These are phyloP conservation scores for Holtermannia corniformis DNA, from an alignment of 768 basidiomycete species.

Conservation along the genomic window DNA sequence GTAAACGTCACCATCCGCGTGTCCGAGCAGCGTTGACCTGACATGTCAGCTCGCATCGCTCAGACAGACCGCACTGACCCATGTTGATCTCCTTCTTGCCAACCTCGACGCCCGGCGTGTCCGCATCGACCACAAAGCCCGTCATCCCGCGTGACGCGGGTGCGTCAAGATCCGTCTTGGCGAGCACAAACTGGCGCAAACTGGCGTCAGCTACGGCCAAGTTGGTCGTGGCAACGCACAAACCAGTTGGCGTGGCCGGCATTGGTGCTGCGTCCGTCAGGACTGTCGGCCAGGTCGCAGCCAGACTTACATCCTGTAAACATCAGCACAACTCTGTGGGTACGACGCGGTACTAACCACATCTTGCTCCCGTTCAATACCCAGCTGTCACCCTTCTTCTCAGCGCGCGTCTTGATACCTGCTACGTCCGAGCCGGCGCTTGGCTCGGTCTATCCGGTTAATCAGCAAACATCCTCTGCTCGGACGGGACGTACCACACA, in stretches of 20 bases:
- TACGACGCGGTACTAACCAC: slow-evolving; percentile 16
- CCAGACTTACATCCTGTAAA: slow-evolving; percentile 20
- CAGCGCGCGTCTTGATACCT: slow-evolving; percentile 41
- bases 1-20: slow-evolving; percentile 43
- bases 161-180: slow-evolving; percentile 38
- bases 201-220: slow-evolving; percentile 1
- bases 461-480: too few species aligned
- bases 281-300: not conserved
- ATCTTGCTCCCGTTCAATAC: slow-evolving; percentile 47
- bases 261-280: slow-evolving; percentile 30
- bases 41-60: not conserved
- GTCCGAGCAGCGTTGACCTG: slow-evolving; percentile 43
- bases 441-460: slow-evolving; percentile 34
- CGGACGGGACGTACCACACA: slow-evolving; percentile 22
- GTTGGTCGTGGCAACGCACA: slow-evolving; percentile 10
- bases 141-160: slow-evolving; percentile 39
- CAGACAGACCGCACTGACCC: slow-evolving; percentile 21
- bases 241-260: slow-evolving; percentile 43
- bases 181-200: slow-evolving; percentile 39
- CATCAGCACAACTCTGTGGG: not conserved
- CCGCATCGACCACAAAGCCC: slow-evolving; percentile 43
- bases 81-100: slow-evolving; percentile 42
- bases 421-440: slow-evolving; percentile 44
- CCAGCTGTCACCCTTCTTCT: slow-evolving; percentile 55
- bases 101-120: slow-evolving; percentile 30